These are phyloP conservation scores for Cantharellus anzutake DNA, from an alignment of 768 basidiomycete genomes.

Conservation along the genomic window DNA sequence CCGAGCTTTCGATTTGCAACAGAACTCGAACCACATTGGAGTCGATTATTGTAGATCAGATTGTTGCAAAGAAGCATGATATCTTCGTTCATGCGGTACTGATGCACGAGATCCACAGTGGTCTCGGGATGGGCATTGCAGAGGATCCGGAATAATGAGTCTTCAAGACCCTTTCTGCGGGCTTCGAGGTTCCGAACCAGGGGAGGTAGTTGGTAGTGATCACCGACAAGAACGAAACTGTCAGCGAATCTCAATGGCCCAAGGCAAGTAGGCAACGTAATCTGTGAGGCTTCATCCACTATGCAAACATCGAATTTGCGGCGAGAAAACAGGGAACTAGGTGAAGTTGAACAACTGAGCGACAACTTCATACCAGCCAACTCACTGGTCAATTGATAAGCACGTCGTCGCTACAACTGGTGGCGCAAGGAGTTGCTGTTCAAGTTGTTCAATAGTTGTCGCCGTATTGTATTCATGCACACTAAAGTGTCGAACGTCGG, in stretches of 20 bases:
- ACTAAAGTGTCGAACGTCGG: conserved; percentile 54
- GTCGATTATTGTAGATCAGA: conserved; percentile 61
- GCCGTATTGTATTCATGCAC: conserved; percentile 35
- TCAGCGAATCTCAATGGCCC: conserved; percentile 84
- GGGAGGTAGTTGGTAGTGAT: conserved; percentile 93
- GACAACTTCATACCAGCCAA: not conserved
- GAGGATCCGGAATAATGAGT: conserved; percentile 74
- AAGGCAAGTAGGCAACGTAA: conserved; percentile 86
- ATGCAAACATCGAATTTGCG: conserved; percentile 92
- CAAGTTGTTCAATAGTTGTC: conserved; percentile 61
- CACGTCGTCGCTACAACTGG: conserved; percentile 95
- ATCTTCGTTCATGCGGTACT: conserved; percentile 94
- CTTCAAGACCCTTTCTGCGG: conserved; percentile 68
- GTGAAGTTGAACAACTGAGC: not conserved
- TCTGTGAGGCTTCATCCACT: conserved; percentile 95
- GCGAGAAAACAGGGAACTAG: conserved; percentile 64
- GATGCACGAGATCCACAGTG: conserved; percentile 67
- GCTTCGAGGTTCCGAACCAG: conserved; percentile 70
- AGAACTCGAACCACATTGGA: conserved; percentile 57
- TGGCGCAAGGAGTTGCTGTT: conserved; percentile 66
- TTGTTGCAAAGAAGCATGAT: conserved; percentile 85
- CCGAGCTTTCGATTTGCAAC: conserved; percentile 42
- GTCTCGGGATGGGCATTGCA: conserved; percentile 75
- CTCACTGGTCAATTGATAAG: conserved; percentile 84
- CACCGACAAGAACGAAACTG: conserved; percentile 86